Percentiles rank a stretch among this genome's conserved stretches.
These are phyloP conservation scores for Capsicum chinense DNA, from an alignment of 257 asterid species.

Conservation along the genomic window DNA sequence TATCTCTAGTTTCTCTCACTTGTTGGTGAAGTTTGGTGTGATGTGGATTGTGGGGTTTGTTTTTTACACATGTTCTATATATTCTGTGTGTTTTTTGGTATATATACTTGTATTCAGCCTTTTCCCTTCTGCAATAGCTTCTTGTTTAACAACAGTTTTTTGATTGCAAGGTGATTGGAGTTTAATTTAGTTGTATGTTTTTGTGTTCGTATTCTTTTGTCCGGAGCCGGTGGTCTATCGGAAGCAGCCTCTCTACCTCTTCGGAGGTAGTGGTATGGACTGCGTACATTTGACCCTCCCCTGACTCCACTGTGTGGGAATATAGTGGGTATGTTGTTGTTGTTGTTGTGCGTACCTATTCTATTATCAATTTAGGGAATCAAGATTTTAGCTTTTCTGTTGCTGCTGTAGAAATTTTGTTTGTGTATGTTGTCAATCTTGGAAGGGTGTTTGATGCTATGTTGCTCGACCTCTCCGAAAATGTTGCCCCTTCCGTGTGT, in stretches of 20 bases:
- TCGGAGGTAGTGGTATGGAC: too few species aligned
- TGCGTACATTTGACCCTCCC: too few species aligned
- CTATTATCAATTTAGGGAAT: not conserved
- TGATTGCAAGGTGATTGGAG: slow-evolving; percentile 10
- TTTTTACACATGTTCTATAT: not conserved
- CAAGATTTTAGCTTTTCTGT: not conserved
- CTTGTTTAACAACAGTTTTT: not conserved
- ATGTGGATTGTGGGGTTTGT: not conserved
- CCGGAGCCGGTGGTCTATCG: too few species aligned
- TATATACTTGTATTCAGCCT: slow-evolving; percentile 18
- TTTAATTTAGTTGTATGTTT: not conserved
- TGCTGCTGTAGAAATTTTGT: not conserved
- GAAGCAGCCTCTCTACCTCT: too few species aligned
- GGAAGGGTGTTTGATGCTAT: not conserved
- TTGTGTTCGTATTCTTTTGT: too few species aligned
- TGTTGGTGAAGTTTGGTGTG: slow-evolving; percentile 36
- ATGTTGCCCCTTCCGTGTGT: not conserved
- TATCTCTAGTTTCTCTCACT: slow-evolving; percentile 11
- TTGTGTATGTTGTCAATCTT: not conserved
- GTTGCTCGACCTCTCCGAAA: not conserved
- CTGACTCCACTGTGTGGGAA: too few species aligned
- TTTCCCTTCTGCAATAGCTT: slow-evolving; percentile 17
- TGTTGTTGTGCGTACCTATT: not conserved
- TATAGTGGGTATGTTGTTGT: too few species aligned
- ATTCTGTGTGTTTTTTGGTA: not conserved